phyloP scores from a whole-genome alignment of 441 rosid species.

The Bruguiera hainesii region DNA sequence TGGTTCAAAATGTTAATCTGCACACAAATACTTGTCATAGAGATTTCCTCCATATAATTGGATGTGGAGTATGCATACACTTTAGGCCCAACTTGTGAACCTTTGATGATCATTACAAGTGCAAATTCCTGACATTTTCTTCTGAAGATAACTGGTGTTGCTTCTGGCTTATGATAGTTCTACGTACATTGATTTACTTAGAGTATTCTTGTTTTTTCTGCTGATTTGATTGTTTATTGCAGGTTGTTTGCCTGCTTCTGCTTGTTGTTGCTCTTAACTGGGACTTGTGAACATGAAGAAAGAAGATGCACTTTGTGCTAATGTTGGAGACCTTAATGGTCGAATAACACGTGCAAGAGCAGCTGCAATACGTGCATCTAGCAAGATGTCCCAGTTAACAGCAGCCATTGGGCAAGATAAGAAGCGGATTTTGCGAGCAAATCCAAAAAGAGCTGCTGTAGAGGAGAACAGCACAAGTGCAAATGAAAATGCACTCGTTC shows the following conservation, averaged over 20 bases:
- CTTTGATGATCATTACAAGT: too few relatives aligned
- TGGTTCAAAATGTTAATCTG: too few relatives aligned
- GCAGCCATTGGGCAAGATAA: constrained; percentile 35
- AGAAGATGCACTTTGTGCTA: constrained; percentile 37
- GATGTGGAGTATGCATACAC: too few relatives aligned
- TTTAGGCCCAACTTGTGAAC: too few relatives aligned
- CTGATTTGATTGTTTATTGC: constrained; percentile 16
- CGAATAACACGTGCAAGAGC: constrained; percentile 75
- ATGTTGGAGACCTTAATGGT: constrained; percentile 34
- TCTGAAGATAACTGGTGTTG: too few relatives aligned
- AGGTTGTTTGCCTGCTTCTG: constrained; percentile 30
- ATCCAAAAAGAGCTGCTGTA: constrained; percentile 51
- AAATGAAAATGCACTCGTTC: constrained; percentile 26
- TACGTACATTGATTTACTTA: not conserved
- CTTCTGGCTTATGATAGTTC: too few relatives aligned
- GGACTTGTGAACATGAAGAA: constrained; percentile 55
- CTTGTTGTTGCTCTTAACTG: constrained; percentile 24
- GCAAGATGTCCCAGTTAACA: constrained; percentile 29
- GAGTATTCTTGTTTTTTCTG: not conserved
- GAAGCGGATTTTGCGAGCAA: constrained; percentile 34
- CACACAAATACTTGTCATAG: too few relatives aligned
- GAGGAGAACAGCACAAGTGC: constrained; percentile 42
- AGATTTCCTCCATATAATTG: too few relatives aligned
- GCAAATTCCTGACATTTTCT: too few relatives aligned
- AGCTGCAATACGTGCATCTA: constrained; percentile 47